Percentiles rank a stretch among this genome's conserved stretches.
Conservation (phyloP, 192 early-diverging fungal genomes). For the Phlyctochytrium bullatum region DNA sequence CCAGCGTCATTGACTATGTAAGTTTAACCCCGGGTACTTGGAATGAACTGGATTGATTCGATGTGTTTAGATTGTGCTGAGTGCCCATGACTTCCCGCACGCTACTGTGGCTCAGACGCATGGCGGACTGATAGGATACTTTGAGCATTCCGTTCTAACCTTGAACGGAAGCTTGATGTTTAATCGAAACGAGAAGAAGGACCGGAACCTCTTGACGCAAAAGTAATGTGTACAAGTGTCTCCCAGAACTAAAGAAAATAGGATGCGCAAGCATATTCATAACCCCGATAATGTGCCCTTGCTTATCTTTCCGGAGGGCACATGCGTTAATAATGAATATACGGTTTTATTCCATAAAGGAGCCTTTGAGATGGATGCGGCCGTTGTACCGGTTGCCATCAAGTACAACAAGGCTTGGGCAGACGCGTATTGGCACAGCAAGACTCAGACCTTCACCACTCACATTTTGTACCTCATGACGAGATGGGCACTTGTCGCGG, state of each 20-base stretch:
- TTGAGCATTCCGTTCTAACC: constrained; percentile 44
- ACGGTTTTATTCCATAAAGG: constrained; percentile 61
- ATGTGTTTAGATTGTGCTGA: constrained; percentile 30
- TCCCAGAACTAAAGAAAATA: constrained; percentile 7
- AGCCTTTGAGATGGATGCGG: constrained; percentile 54
- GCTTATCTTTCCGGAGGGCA: constrained; percentile 58
- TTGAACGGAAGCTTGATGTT: constrained; percentile 51
- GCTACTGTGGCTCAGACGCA: constrained; percentile 52
- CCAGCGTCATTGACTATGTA: constrained; percentile 49
- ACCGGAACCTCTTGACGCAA: constrained; percentile 37
- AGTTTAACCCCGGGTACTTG: neutral
- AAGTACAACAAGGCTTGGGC: constrained; percentile 51
- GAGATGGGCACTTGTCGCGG: constrained; percentile 53
- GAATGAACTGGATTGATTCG: neutral
- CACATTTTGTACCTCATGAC: constrained; percentile 62
- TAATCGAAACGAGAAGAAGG: constrained; percentile 55
- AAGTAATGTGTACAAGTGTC: constrained; percentile 28
- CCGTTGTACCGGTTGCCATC: constrained; percentile 51
- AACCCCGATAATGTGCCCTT: constrained; percentile 40
- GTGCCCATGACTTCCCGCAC: constrained; percentile 50
- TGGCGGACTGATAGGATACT: constrained; percentile 48
- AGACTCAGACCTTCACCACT: constrained; percentile 47
- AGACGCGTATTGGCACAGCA: constrained; percentile 57
- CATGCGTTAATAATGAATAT: constrained; percentile 59
- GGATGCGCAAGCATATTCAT: constrained; percentile 46